A percentile compares a stretch with the other conserved stretches of the same genome.
Conservation (phyloP, 441 rosid genomes). For the Dalechampia spathulata region DNA sequence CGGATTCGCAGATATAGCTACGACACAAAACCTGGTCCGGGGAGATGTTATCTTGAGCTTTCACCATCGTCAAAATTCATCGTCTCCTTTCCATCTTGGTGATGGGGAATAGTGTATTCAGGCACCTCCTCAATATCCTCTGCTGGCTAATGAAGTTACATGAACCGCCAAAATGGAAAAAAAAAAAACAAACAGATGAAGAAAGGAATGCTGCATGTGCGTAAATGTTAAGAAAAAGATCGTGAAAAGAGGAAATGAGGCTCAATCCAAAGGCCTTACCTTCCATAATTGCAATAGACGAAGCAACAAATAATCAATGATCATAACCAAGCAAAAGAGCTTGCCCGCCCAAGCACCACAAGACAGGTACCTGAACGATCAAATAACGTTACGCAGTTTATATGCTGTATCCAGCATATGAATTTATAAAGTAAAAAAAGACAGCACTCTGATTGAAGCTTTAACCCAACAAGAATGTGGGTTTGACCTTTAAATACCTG, state of each 20-base stretch:
- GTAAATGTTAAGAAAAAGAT: no score
- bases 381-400: not conserved
- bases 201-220: no score
- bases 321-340: slow-evolving; percentile 86
- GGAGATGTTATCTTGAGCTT: slow-evolving; percentile 6
- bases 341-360: slow-evolving; percentile 98
- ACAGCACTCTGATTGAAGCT: no score
- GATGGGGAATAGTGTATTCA: slow-evolving; percentile 21
- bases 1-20: no score
- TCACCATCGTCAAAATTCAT: slow-evolving; percentile 1
- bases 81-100: slow-evolving; percentile 17
- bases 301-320: slow-evolving; percentile 80
- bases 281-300: slow-evolving; percentile 52
- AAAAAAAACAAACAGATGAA: not conserved
- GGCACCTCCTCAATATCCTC: slow-evolving; percentile 74
- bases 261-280: slow-evolving; percentile 42
- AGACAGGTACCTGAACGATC: slow-evolving; percentile 55
- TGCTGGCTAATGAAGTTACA: slow-evolving; percentile 44
- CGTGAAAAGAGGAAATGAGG: no score
- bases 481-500: no score
- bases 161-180: not conserved
- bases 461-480: no score
- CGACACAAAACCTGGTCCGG: no score
- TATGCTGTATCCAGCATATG: no score
- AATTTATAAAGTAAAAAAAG: no score